Base-by-base conservation (phyloP, 1,284 basidiomycete genomes). In the Limonomyces culmigenus region DNA sequence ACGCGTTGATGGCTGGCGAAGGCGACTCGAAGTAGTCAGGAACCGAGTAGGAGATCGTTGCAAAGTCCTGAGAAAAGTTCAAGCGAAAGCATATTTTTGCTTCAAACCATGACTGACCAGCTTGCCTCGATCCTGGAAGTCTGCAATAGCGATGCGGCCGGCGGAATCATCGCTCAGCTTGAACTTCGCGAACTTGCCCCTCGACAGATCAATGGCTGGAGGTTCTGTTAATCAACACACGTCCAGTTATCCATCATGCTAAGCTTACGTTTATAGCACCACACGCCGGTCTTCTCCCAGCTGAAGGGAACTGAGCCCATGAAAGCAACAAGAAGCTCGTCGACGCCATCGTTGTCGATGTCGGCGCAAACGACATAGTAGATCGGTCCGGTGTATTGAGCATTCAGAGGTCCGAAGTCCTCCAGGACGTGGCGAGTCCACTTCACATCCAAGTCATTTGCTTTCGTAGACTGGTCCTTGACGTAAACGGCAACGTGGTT, bases 1-100 rank as follows among this genome's bases (percentile, higher is more conserved):
- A 34, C 11, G 27, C 30, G 30, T 46, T 47, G 29, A 50, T 42
- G 6, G 51, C 42, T 8, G 45, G 45, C 37, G 51, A 44, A 6
- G 47, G 48, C 2, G 42, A 43, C 15, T 42, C 46, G 42, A 43
- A 45, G 39, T 54, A 54, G 15, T 47, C 48, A 8, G 53, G 53
- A n/a, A 55, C 52, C 16, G 44, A 55, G 38, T 55, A 54, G 1
- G 53, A 53, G 35, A 53, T 48, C 3, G 53, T 47, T 1, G 47
- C 51, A 31, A 52, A 38, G 35, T 53, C 53, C 52, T 51, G 19
- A 2, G 19, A 27, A 27, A 27, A 27, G 25, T 8, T n/a, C n/a
- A n/a, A n/a, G n/a, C n/a, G n/a, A n/a, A n/a, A n/a, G n/a, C n/a
- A n/a, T n/a, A n/a, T n/a, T n/a, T n/a, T n/a, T n/a, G n/a, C n/a